phyloP scores from a whole-genome alignment of 2,329 filamentous ascomycete species.

The Stagonosporopsis rhizophila region DNA sequence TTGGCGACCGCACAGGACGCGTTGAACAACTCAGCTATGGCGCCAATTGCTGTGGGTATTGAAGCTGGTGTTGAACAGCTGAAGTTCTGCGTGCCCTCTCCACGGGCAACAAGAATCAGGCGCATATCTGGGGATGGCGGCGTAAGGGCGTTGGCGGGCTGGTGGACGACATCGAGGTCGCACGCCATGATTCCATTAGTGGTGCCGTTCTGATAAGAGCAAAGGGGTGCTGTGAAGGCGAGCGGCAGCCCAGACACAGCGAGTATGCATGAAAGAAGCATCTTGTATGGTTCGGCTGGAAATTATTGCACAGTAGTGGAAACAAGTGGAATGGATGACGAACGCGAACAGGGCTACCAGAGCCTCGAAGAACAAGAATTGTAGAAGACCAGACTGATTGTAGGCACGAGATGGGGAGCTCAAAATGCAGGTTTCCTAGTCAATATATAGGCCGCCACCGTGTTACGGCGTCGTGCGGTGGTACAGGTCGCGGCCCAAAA shows the following conservation, averaged over 20 bases:
- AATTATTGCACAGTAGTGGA: background rate
- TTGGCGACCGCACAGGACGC: conserved; percentile 30
- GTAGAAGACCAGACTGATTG: conserved; percentile 21
- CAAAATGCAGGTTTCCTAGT: conserved; percentile 1
- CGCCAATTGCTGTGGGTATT: conserved; percentile 51
- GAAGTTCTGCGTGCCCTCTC: conserved; percentile 61
- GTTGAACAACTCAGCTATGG: conserved; percentile 48
- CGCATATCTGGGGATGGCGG: conserved; percentile 33
- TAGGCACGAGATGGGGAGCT: conserved; percentile 9
- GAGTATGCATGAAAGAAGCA: conserved; percentile 34
- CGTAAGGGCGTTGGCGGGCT: conserved; percentile 37
- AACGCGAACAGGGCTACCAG: conserved; percentile 39
- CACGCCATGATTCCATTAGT: conserved; percentile 25
- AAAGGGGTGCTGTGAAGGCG: conserved; percentile 31
- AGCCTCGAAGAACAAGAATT: conserved; percentile 36
- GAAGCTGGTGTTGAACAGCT: conserved; percentile 48
- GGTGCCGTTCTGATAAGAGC: conserved; percentile 26
- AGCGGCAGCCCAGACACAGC: conserved; percentile 30
- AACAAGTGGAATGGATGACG: conserved; percentile 16
- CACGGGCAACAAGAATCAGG: conserved; percentile 56
- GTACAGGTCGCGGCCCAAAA: conserved; percentile 12
- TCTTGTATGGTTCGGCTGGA: conserved; percentile 20
- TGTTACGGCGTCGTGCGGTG: conserved; percentile 3
- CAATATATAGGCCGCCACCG: conserved; percentile 27
- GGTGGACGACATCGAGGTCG: conserved; percentile 31